Evolutionary conservation across 2,329 filamentous ascomycete genomes (phyloP).

Genomic region (Sclerotinia glacialis): DNA sequence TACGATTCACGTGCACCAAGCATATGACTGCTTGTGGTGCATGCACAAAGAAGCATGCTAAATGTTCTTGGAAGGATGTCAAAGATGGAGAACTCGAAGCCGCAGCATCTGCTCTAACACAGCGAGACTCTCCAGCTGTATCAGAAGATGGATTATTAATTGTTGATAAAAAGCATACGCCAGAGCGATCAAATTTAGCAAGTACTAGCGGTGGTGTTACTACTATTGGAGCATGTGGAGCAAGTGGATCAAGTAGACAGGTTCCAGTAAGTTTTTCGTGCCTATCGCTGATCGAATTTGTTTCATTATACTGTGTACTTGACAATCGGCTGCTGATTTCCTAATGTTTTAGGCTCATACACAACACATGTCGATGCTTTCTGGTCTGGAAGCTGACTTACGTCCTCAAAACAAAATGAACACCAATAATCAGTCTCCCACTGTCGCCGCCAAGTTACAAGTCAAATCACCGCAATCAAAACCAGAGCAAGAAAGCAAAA

Average conservation of each 20-base stretch:
- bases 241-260: not conserved
- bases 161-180: constrained; percentile 20
- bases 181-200: constrained; percentile 11
- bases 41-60: constrained; percentile 87
- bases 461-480: constrained; percentile 9
- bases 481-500: constrained; percentile 5
- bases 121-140: constrained; percentile 14
- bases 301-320: not conserved
- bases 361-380: constrained; percentile 10
- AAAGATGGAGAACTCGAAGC: constrained; percentile 60
- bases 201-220: constrained; percentile 2
- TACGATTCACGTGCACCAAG: constrained; percentile 80
- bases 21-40: constrained; percentile 82
- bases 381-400: constrained; percentile 10
- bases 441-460: not conserved
- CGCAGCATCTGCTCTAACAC: not conserved
- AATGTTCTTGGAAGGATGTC: constrained; percentile 82
- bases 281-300: not conserved
- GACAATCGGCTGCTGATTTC: not conserved
- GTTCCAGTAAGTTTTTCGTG: not conserved
- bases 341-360: not conserved
- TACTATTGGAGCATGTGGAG: constrained; percentile 3
- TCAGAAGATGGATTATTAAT: constrained; percentile 21
- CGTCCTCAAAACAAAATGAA: not conserved
- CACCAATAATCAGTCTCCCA: not conserved